Base-by-base conservation (phyloP, 2,329 filamentous ascomycete species). In the Diaporthe australafricana region DNA sequence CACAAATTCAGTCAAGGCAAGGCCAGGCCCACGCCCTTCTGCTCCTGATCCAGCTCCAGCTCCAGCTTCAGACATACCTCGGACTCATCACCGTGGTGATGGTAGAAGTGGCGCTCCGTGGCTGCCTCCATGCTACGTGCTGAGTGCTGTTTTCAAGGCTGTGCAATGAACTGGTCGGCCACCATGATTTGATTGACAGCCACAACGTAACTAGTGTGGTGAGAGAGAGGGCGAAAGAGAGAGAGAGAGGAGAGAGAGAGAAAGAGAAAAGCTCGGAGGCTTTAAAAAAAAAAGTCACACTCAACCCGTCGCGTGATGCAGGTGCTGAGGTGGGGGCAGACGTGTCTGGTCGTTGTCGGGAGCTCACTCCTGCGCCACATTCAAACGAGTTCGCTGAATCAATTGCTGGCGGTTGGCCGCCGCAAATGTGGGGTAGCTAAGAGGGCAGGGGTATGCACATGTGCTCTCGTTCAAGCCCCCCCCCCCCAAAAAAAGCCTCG, bases 71-170 rank as follows among this genome's bases (percentile, higher is more conserved):
- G n/a, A 48, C 68, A n/a, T 55, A 81, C 84, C 65, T 77, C 74
- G 25, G 68, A 68, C 35, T 57, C 48, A 56, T 82, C 78, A 35
- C 84, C 84, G 63, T 89, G 87, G 27, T 82, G 87, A 25, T 82
- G 73, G 75, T 85, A 88, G 74, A 89, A 89, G 75, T 89, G 87
- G 9, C 78, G 80, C 66, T 80, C 80, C 32, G 83, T 86, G 12
- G 82, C 82, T 14, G 77, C 77, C 72, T 88, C 85, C 87, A 88
- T 88, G 60, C 9, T 88, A 85, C 87, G 88, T 88, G 60, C 9
- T 35, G 27, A 6, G 12, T 48, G 25, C 17, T 47, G 35, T 22
- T 22, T 25, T 2, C 5, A 9, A 6, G 5, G 25, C 17, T 32
- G 9, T 16, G 27, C 6, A 38, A 30, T 62, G 40, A 14, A 11